Evolutionary conservation across 768 basidiomycete genomes (phyloP).

Genomic region (Termitomyces bulborhizus): DNA sequence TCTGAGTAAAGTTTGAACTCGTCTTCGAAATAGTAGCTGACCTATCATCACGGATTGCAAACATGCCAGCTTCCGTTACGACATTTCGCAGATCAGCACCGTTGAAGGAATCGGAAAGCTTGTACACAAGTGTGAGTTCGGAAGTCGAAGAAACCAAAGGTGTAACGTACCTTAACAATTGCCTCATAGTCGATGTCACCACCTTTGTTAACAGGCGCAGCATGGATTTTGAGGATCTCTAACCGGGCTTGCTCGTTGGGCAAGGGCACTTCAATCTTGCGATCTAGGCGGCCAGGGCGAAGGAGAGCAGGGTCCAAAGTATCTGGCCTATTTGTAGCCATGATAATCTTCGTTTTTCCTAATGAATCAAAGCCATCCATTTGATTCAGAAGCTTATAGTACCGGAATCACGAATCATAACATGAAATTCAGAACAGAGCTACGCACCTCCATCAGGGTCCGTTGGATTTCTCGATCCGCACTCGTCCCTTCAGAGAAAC

Average conservation of each 20-base stretch:
- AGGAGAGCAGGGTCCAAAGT: conserved; percentile 96
- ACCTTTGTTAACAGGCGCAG: conserved; percentile 87
- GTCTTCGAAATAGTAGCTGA: conserved; percentile 22
- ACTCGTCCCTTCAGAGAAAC: conserved; percentile 90
- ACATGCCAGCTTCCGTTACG: conserved; percentile 96
- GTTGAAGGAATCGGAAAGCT: conserved; percentile 91
- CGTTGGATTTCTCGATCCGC: conserved; percentile 99
- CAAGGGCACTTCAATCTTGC: conserved; percentile 96
- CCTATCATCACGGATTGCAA: conserved; percentile 96
- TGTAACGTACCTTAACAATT: conserved; percentile 76
- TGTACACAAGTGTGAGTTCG: neutral
- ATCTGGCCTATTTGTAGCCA: conserved; percentile 99
- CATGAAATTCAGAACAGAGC: neutral
- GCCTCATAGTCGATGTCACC: conserved; percentile 98
- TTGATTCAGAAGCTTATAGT: conserved; percentile 81
- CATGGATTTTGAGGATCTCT: conserved; percentile 97
- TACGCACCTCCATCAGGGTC: conserved; percentile 84
- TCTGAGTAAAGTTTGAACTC: neutral
- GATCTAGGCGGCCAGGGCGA: conserved; percentile 91
- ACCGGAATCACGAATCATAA: neutral
- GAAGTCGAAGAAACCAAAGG: neutral
- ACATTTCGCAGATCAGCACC: conserved; percentile 96
- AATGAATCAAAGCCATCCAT: conserved; percentile 99
- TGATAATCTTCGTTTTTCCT: conserved; percentile 93
- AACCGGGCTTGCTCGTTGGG: conserved; percentile 95